These are phyloP conservation scores for Zoysia pacifica DNA, from an alignment of 176 grass and related monocot species.

Conservation along the genomic window DNA sequence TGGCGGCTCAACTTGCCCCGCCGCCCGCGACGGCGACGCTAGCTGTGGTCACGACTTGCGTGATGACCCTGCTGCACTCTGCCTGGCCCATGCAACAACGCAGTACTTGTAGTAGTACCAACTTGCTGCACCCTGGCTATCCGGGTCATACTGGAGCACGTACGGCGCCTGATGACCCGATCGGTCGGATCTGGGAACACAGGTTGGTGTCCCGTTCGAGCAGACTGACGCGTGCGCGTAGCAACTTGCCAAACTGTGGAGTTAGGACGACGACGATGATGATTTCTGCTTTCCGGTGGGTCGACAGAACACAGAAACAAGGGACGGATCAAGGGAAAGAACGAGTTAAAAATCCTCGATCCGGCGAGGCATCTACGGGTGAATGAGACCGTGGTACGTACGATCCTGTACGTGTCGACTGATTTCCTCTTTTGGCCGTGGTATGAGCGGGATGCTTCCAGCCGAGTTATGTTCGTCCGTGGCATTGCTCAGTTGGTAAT, in stretches of 20 bases:
- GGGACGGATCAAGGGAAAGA: not conserved
- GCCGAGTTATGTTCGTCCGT: not conserved
- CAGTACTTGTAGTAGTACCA: too few relatives aligned
- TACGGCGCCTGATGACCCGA: not conserved
- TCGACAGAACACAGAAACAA: constrained; percentile 3
- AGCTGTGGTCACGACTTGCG: too few relatives aligned
- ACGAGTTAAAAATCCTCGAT: not conserved
- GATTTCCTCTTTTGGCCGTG: not conserved
- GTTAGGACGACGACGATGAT: not conserved
- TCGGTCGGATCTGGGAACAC: not conserved
- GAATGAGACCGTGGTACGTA: not conserved
- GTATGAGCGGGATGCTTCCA: too few relatives aligned
- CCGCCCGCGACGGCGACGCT: too few relatives aligned
- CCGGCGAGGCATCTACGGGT: not conserved
- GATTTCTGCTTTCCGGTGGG: constrained; percentile 25
- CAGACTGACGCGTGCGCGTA: not conserved
- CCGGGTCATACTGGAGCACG: not conserved
- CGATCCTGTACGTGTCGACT: constrained; percentile 14
- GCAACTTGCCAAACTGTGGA: constrained; percentile 12
- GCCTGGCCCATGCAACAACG: too few relatives aligned
- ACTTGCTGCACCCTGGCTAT: too few relatives aligned
- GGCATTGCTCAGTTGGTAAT: not conserved
- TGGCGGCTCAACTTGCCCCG: too few relatives aligned
- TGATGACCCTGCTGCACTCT: too few relatives aligned
- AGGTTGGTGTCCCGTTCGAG: not conserved